Evolutionary conservation across 768 basidiomycete genomes (phyloP).

Genomic region (Lactarius tabidus): DNA sequence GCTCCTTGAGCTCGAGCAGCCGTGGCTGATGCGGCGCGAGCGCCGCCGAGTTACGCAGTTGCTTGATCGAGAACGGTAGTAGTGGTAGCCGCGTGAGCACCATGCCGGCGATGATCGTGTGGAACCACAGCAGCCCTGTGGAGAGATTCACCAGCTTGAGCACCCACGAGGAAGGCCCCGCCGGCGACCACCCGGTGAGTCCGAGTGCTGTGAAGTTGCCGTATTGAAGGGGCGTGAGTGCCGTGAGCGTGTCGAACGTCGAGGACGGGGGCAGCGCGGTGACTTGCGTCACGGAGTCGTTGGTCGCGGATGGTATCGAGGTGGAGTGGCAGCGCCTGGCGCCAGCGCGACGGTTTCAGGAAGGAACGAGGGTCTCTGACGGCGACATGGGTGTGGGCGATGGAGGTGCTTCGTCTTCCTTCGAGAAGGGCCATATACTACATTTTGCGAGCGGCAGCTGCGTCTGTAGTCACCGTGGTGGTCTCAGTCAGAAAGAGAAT

Average conservation of each 20-base stretch:
- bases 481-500: neutral
- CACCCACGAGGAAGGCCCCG: slow-evolving; percentile 57
- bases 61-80: slow-evolving; percentile 56
- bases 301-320: neutral
- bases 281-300: slow-evolving; percentile 4
- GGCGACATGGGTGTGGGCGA: neutral
- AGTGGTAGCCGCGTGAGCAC: slow-evolving; percentile 56
- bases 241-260: slow-evolving; percentile 9
- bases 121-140: slow-evolving; percentile 77
- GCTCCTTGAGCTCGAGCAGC: slow-evolving; percentile 51
- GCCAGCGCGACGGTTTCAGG: neutral
- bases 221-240: slow-evolving; percentile 52
- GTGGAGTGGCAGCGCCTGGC: neutral
- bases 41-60: slow-evolving; percentile 53
- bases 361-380: neutral
- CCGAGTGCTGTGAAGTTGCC: slow-evolving; percentile 72
- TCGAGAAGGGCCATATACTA: slow-evolving; percentile 21
- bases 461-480: neutral
- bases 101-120: slow-evolving; percentile 68
- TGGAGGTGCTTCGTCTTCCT: slow-evolving; percentile 1
- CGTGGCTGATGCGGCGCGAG: slow-evolving; percentile 58
- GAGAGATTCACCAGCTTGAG: slow-evolving; percentile 67
- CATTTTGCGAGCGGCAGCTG: slow-evolving; percentile 3
- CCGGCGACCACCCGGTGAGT: slow-evolving; percentile 58
- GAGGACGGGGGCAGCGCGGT: slow-evolving; percentile 1